Evolutionary conservation across 2,329 filamentous ascomycete genomes (phyloP).

Genomic region (Cyphellophora europaea): DNA sequence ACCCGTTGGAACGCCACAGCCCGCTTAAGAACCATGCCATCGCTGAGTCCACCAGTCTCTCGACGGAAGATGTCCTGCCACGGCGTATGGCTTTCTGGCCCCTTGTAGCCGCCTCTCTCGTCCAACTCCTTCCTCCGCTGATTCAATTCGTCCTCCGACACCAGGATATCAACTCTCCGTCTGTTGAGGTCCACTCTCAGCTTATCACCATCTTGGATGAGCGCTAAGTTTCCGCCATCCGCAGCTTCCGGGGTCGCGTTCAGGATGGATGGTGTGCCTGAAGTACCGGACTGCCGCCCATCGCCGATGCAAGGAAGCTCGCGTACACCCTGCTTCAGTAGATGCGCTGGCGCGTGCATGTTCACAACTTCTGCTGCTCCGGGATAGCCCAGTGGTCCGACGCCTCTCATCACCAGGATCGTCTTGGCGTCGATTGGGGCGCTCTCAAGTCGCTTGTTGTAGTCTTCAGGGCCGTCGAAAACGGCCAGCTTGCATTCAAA

Average conservation of each 20-base stretch:
- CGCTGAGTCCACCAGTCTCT: constrained; percentile 35
- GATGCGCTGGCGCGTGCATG: constrained; percentile 38
- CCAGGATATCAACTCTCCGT: constrained; percentile 39
- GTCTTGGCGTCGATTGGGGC: constrained; percentile 31
- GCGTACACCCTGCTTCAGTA: constrained; percentile 36
- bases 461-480: constrained; percentile 44
- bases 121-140: constrained; percentile 29
- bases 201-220: constrained; percentile 40
- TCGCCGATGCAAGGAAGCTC: constrained; percentile 45
- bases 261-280: constrained; percentile 46
- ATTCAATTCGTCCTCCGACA: constrained; percentile 33
- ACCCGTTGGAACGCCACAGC: constrained; percentile 39
- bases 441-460: constrained; percentile 33
- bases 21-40: constrained; percentile 38
- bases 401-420: constrained; percentile 41
- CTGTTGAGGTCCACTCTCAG: constrained; percentile 42
- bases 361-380: constrained; percentile 45
- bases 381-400: constrained; percentile 41
- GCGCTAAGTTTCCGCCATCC: constrained; percentile 43
- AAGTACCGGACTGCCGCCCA: constrained; percentile 47
- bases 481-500: constrained; percentile 40
- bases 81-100: constrained; percentile 36
- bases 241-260: constrained; percentile 48
- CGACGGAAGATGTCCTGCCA: constrained; percentile 43
- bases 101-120: constrained; percentile 27